Evolutionary conservation across 257 asterid species (phyloP).

Genomic region (Rauvolfia tetraphylla): DNA sequence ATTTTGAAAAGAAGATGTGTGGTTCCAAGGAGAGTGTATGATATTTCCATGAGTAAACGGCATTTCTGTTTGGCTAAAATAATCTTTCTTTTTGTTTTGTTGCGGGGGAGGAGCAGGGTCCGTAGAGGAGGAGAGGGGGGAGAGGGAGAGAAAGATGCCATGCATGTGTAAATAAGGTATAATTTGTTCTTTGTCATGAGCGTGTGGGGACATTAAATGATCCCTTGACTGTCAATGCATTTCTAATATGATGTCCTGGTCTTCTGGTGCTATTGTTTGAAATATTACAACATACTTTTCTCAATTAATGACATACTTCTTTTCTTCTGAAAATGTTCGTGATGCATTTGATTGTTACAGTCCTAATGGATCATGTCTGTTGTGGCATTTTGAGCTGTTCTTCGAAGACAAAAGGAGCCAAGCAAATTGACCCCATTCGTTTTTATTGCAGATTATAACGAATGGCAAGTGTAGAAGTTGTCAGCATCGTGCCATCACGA

Average conservation of each 20-base stretch:
- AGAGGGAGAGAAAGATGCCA: background rate
- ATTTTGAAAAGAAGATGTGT: too few species aligned
- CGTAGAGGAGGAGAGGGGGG: background rate
- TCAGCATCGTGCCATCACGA: conserved; percentile 76
- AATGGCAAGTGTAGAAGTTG: conserved; percentile 81
- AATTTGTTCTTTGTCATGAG: background rate
- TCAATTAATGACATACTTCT: background rate
- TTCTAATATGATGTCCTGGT: background rate
- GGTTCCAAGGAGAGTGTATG: too few species aligned
- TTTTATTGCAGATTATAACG: conserved; percentile 52
- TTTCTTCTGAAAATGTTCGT: background rate
- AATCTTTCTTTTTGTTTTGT: too few species aligned
- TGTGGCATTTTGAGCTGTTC: background rate
- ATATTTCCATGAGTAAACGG: too few species aligned
- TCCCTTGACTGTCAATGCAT: background rate
- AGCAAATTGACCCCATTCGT: background rate
- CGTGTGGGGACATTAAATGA: background rate
- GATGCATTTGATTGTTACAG: background rate
- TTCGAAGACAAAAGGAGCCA: background rate
- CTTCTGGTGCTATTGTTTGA: background rate
- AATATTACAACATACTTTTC: too few species aligned
- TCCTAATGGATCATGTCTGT: too few species aligned
- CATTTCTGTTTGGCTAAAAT: too few species aligned
- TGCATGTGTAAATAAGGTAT: background rate
- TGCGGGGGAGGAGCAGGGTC: too few species aligned